These are phyloP conservation scores for Fusarium transvaalense DNA, from an alignment of 2,329 filamentous ascomycete genomes.

Conservation along the genomic window DNA sequence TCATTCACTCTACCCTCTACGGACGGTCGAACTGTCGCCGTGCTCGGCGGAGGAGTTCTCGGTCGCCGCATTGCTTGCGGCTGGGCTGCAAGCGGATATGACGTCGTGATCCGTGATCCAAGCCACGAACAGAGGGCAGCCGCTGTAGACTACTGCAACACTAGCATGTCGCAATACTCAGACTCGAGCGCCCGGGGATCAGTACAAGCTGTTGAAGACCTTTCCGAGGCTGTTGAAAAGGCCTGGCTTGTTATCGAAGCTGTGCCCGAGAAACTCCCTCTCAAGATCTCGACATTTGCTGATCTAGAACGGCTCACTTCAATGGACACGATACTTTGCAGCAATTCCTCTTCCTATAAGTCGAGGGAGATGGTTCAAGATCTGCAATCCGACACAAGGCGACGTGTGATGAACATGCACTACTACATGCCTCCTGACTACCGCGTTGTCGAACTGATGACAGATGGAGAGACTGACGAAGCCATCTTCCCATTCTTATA, in stretches of 20 bases:
- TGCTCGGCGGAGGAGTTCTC: constrained; percentile 12
- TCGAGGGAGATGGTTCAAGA: constrained; percentile 5
- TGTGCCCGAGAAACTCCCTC: constrained; percentile 6
- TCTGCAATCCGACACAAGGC: background rate
- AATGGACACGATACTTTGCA: background rate
- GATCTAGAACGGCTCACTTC: constrained; percentile 8
- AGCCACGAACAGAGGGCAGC: constrained; percentile 11
- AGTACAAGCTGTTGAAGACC: background rate
- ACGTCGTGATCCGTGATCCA: constrained; percentile 16
- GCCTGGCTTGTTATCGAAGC: constrained; percentile 25
- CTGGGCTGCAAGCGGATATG: constrained; percentile 22
- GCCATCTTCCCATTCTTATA: constrained; percentile 8
- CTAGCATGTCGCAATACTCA: constrained; percentile 6
- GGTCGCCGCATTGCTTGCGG: constrained; percentile 18
- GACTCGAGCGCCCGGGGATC: background rate
- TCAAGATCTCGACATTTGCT: constrained; percentile 22
- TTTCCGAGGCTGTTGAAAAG: background rate
- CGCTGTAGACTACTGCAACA: constrained; percentile 8
- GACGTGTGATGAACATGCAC: constrained; percentile 19
- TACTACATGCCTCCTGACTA: constrained; percentile 18
- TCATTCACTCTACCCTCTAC: constrained; percentile 9
- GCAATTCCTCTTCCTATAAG: constrained; percentile 16
- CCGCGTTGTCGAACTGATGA: constrained; percentile 21
- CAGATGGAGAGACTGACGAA: background rate
- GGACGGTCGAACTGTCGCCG: background rate